Base-by-base conservation (phyloP, 306 rosid species). In the Clitoria ternatea region DNA sequence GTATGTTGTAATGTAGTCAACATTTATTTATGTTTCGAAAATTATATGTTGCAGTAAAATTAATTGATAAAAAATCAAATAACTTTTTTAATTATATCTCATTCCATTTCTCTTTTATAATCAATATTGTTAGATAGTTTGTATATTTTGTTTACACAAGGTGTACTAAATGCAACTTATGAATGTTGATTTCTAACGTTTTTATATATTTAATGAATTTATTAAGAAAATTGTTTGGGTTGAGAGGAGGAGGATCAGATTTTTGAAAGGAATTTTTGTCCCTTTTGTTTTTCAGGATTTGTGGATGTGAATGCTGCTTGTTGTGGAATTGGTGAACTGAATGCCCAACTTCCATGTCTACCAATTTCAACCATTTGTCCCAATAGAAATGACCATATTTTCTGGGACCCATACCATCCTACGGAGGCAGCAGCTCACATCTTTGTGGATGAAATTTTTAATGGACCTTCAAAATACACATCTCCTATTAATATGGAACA, bases 351-450 rank as follows among this genome's bases (percentile, higher is more conserved):
- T 72, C 82, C 83, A 13, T 88, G 98, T 39, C 24, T 83, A 9
- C 88, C 89, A 29, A 7, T 80, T 55, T 73, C 94, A 0, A 17
- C 1, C 1, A 15, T 74, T 39, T 90, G 93, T 82, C 33, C 91
- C 22, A 86, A 93, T 20, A 88, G 94, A 77, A 23, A 70, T 5
- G 80, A 82, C 45, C 90, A 87, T 64, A 7, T 93, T 24, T 93
- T 93, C 63, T 90, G 97, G 97, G 97, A 93, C 73, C 45, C 43
- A 20, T 81, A n/a, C 53, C 98, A 92, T 76, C 98, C 97, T 1
- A 79, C 92, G 2, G 81, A 93, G 74, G 82, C 86, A 47, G 83
- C 89, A 18, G 18, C 61, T 48, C 73, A 81, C 14, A 61, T 85
- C 3, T 6, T 87, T 33, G 79, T 59, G 6, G 86, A 88, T 33